Conservation (phyloP, 768 basidiomycete genomes). For the Psilocybe cyanescens region DNA sequence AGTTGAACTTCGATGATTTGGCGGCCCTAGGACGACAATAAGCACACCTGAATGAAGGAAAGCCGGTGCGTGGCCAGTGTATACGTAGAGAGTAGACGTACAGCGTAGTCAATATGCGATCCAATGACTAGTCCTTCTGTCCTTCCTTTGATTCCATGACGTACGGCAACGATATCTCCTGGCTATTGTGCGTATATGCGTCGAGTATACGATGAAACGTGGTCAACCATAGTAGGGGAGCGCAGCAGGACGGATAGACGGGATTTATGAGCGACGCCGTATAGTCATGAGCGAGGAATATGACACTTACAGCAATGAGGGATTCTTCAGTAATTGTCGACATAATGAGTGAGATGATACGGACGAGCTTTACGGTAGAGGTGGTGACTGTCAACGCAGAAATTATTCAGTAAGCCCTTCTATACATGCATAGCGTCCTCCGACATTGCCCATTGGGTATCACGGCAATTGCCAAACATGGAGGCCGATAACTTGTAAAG, state of each 20-base stretch:
- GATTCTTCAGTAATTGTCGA: slow-evolving; percentile 12
- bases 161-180: slow-evolving; percentile 82
- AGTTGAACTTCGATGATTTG: slow-evolving; percentile 85
- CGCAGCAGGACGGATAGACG: neutral
- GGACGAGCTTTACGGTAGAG: neutral
- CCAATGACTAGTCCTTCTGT: slow-evolving; percentile 84
- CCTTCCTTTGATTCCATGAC: slow-evolving; percentile 62
- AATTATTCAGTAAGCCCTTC: neutral
- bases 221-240: neutral
- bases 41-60: neutral
- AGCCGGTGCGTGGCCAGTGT: neutral
- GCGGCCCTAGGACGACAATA: slow-evolving; percentile 57
- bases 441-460: neutral
- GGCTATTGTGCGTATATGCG: slow-evolving; percentile 45
- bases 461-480: neutral
- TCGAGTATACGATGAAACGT: neutral
- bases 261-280: neutral
- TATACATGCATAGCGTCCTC: neutral
- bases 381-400: slow-evolving; percentile 1
- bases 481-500: no score
- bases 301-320: slow-evolving; percentile 21
- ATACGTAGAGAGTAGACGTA: slow-evolving; percentile 38
- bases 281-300: neutral
- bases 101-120: slow-evolving; percentile 69
- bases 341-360: slow-evolving; percentile 5